phyloP scores from a whole-genome alignment of 352 stramenopile genomes.

The Pythium myriotylum region DNA sequence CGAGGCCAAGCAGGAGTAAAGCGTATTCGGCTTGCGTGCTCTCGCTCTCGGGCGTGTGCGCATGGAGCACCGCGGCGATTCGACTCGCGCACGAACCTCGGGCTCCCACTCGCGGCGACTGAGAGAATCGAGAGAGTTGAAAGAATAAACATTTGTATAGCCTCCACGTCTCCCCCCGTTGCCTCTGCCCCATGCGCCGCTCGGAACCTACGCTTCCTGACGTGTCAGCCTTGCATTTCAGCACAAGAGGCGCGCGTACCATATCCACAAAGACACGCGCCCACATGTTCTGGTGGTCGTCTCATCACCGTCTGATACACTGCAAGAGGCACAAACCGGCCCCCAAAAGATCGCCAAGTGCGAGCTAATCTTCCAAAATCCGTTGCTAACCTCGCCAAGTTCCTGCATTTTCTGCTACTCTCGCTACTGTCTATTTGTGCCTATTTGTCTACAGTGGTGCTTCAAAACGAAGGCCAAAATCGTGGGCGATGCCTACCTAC shows the following conservation, averaged over 20 bases:
- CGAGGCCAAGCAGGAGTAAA: conserved; percentile 80
- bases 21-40: neutral
- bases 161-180: neutral
- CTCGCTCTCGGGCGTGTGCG: conserved; percentile 1
- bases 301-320: conserved; percentile 6
- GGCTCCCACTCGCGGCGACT: neutral
- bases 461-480: conserved; percentile 19
- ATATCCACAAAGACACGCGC: conserved; percentile 13
- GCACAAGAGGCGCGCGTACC: conserved; percentile 1
- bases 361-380: neutral
- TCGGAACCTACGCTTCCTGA: conserved; percentile 1
- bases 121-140: conserved; percentile 1
- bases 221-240: neutral
- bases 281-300: conserved; percentile 26
- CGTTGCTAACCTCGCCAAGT: neutral
- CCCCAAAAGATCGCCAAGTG: neutral
- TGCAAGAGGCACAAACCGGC: neutral
- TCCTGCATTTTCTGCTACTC: too few species aligned
- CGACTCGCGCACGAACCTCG: neutral
- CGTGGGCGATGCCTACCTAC: neutral
- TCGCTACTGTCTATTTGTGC: conserved; percentile 13
- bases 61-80: neutral
- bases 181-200: neutral
- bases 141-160: conserved; percentile 13
- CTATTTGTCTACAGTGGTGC: conserved; percentile 17